Conservation (phyloP, 164 flowering plant genomes). For the Chimonanthus praecox region DNA sequence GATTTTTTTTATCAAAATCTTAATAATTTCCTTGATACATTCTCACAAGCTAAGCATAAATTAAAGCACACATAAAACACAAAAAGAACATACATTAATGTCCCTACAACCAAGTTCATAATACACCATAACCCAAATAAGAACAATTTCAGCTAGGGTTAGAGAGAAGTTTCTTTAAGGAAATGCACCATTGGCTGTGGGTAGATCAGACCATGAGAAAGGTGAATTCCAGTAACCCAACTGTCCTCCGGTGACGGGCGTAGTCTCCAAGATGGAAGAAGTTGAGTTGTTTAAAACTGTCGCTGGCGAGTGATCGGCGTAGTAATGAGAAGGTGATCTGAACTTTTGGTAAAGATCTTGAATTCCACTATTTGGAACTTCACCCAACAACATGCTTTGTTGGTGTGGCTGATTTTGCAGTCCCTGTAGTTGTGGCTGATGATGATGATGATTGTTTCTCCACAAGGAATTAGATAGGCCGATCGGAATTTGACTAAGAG, state of each 20-base stretch:
- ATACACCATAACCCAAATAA: constrained; percentile 24
- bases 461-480: constrained; percentile 26
- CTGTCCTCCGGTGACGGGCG: constrained; percentile 27
- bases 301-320: constrained; percentile 19
- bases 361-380: constrained; percentile 22
- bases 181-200: constrained; percentile 57
- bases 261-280: constrained; percentile 36
- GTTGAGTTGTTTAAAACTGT: constrained; percentile 14
- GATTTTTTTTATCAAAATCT: too few species aligned
- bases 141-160: constrained; percentile 4
- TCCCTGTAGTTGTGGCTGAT: constrained; percentile 10
- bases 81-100: constrained; percentile 4
- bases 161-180: constrained; percentile 21
- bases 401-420: constrained; percentile 13
- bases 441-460: constrained; percentile 29
- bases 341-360: constrained; percentile 47
- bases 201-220: constrained; percentile 54
- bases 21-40: constrained; percentile 3
- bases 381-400: constrained; percentile 16
- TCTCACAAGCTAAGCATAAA: constrained; percentile 15
- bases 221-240: constrained; percentile 43
- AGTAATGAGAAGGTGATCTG: constrained; percentile 32
- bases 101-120: constrained; percentile 26
- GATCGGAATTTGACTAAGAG: constrained; percentile 22
- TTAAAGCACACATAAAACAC: constrained; percentile 9